phyloP scores from a whole-genome alignment of 305 asterid species.

The Solanum aculeatissimum region DNA sequence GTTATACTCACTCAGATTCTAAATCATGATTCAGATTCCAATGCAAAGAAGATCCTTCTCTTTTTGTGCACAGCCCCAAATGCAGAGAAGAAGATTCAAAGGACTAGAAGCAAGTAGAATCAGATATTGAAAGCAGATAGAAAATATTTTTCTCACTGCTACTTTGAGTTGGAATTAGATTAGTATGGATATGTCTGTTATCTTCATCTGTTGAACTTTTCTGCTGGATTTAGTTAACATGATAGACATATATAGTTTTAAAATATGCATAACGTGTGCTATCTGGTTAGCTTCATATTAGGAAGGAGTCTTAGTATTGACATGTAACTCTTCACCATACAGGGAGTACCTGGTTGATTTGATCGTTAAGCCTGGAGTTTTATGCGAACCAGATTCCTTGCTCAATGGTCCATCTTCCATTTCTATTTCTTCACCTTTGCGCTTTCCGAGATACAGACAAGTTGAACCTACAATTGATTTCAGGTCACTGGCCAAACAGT shows the following conservation, averaged over 20 bases:
- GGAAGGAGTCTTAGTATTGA: neutral
- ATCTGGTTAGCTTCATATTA: neutral
- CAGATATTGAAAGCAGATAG: neutral
- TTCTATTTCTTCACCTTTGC: conserved; percentile 85
- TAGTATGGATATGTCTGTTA: neutral
- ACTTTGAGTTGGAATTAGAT: neutral
- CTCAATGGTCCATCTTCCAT: conserved; percentile 90
- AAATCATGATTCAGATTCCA: neutral
- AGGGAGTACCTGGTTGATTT: conserved; percentile 87
- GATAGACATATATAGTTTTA: neutral
- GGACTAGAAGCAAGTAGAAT: neutral
- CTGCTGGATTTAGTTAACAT: neutral
- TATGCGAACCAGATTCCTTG: conserved; percentile 87
- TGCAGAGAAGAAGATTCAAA: neutral
- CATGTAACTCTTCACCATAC: conserved; percentile 14
- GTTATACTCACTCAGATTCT: neutral
- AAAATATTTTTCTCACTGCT: neutral
- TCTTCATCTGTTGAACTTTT: neutral
- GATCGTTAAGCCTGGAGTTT: conserved; percentile 74
- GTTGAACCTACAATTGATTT: conserved; percentile 66
- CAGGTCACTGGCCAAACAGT: conserved; percentile 85
- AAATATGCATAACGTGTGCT: neutral
- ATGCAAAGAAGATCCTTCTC: neutral
- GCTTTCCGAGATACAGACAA: conserved; percentile 74
- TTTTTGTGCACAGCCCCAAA: neutral